Conservation (phyloP, 2,329 filamentous ascomycete species). For the Daldinia sp. region DNA sequence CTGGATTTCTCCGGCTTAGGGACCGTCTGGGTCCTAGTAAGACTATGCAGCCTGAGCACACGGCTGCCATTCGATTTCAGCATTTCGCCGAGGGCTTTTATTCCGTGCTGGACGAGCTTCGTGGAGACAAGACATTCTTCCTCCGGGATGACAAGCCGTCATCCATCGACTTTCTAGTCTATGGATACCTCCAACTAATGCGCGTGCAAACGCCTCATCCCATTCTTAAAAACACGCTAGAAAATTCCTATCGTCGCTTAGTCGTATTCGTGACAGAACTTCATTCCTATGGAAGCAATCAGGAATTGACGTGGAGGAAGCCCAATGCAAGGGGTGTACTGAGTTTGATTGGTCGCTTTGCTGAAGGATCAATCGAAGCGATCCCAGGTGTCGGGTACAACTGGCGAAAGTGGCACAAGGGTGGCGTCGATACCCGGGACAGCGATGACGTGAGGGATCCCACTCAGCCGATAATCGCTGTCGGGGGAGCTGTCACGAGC, state of each 20-base stretch:
- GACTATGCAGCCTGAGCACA: constrained; percentile 71
- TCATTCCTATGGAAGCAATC: constrained; percentile 6
- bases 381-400: constrained; percentile 45
- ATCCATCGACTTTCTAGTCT: constrained; percentile 79
- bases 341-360: constrained; percentile 40
- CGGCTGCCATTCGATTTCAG: constrained; percentile 78
- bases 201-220: constrained; percentile 59
- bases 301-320: constrained; percentile 37
- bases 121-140: constrained; percentile 64
- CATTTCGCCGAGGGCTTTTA: constrained; percentile 76
- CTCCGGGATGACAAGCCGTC: constrained; percentile 57
- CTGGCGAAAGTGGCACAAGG: constrained; percentile 49
- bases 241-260: constrained; percentile 40
- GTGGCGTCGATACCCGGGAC: constrained; percentile 42
- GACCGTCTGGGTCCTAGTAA: constrained; percentile 47
- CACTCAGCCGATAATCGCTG: constrained; percentile 46
- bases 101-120: constrained; percentile 71
- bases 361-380: constrained; percentile 46
- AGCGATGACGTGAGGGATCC: constrained; percentile 39
- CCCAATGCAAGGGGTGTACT: constrained; percentile 28
- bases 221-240: constrained; percentile 49
- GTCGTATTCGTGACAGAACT: constrained; percentile 37
- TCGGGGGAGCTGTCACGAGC: constrained; percentile 50
- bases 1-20: constrained; percentile 48
- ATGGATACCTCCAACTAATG: constrained; percentile 82